Evolutionary conservation across 192 early-diverging fungal species (phyloP).

Genomic region (Entomortierella lignicola): DNA sequence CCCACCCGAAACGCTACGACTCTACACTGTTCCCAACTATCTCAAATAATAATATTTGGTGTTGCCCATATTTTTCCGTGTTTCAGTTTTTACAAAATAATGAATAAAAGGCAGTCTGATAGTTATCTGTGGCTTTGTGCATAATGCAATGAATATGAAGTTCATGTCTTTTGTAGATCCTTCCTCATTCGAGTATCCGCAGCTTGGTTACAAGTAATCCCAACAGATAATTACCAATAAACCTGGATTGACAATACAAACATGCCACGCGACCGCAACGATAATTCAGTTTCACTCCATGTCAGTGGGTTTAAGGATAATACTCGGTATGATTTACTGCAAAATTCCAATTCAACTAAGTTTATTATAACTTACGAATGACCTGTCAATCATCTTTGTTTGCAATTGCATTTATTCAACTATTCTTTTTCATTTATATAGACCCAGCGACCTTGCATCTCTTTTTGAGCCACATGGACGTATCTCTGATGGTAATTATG

Average conservation of each 20-base stretch:
- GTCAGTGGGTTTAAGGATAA: constrained; percentile 53
- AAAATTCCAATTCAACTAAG: neutral
- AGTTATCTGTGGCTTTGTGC: too few species aligned
- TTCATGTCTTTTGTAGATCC: too few species aligned
- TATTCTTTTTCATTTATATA: neutral
- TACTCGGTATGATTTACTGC: constrained; percentile 30
- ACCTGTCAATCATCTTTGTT: neutral
- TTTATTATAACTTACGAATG: neutral
- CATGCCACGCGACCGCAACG: constrained; percentile 50
- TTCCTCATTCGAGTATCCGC: too few species aligned
- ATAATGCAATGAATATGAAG: too few species aligned
- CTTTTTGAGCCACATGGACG: constrained; percentile 43
- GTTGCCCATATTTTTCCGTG: too few species aligned
- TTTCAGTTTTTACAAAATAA: too few species aligned
- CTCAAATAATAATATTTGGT: neutral
- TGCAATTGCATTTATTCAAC: neutral
- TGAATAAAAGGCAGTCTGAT: too few species aligned
- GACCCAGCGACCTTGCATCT: constrained; percentile 46
- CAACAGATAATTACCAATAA: neutral
- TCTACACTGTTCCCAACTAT: constrained; percentile 9
- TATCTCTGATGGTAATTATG: constrained; percentile 38
- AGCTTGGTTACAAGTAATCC: too few species aligned
- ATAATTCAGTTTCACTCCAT: constrained; percentile 42
- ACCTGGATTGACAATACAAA: neutral
- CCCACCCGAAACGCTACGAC: too few species aligned